Evolutionary conservation across 2,329 filamentous ascomycete species (phyloP), one percentile per base, ranked within the genome.

Genomic region (Sphaerulina vaccinii): DNA sequence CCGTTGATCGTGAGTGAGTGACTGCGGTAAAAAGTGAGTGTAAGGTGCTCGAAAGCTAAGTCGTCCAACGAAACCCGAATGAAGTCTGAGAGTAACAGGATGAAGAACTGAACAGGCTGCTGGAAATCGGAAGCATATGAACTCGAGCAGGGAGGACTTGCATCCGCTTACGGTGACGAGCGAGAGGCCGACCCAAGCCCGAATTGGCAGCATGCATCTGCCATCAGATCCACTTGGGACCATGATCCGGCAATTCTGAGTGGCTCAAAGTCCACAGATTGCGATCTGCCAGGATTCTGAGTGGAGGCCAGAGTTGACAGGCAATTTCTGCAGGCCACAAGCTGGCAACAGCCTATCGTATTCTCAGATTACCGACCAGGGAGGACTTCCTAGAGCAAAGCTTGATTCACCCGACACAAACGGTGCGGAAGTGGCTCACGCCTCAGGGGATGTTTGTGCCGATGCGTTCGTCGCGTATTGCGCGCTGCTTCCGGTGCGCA

Each of bases 41-140:
- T 51, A 45, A 46, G 35, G 2, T 51, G 52, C 47, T 47, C 38
- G 48, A 44, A 46, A 27, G 48, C 27, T 37, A 47, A 43, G 48
- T 29, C 41, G 39, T 29, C 29, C 18, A 51, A 42, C 21, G 47
- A 43, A 47, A 22, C 46, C 40, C 40, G 23, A 38, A 45, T 35
- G 51, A 53, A 53, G 51, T 39, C 29, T 49, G 51, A 41, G 40
- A 45, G 49, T 39, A 43, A 39, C 42, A 37, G 38, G 38, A 42
- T 39, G 38, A 32, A 41, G 51, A 24, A 45, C 32, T 19, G 22
- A 24, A 37, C 11, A 49, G 19, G 21, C 16, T 19, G 44, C 27
- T 35, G 38, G 47, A 38, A 35, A 36, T 27, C 16, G 23, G 21
- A 33, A 21, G 36, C 27, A 49, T 49, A 49, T 49, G 38, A 49